Percentiles rank a stretch among this genome's conserved stretches.
Evolutionary conservation across 768 basidiomycete genomes (phyloP).

Genomic region (Leccinum sublutescens): DNA sequence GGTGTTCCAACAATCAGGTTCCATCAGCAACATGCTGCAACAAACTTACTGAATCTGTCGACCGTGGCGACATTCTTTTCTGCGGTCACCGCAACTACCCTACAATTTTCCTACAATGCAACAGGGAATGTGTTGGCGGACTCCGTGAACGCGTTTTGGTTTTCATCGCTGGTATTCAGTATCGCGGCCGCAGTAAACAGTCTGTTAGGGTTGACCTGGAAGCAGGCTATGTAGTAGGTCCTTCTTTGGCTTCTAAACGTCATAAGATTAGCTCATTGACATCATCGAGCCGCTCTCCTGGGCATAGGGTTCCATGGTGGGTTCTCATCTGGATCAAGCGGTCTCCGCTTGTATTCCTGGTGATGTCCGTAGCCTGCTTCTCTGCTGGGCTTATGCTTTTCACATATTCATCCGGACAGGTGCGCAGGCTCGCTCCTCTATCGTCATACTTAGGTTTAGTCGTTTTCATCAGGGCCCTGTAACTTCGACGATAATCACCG

Average conservation of each 20-base stretch:
- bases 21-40: conserved; percentile 51
- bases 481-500: conserved; percentile 71
- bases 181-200: conserved; percentile 55
- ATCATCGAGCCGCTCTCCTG: conserved; percentile 46
- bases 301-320: conserved; percentile 58
- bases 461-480: conserved; percentile 44
- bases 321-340: conserved; percentile 81
- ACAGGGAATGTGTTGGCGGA: conserved; percentile 38
- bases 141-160: conserved; percentile 53
- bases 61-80: conserved; percentile 57
- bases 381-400: conserved; percentile 77
- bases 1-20: conserved; percentile 56
- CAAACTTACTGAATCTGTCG: conserved; percentile 49
- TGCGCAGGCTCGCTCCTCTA: conserved; percentile 31
- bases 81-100: conserved; percentile 49
- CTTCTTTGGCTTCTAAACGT: conserved; percentile 10
- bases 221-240: conserved; percentile 56
- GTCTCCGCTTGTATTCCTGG: conserved; percentile 79
- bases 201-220: conserved; percentile 52
- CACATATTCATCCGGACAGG: conserved; percentile 71
- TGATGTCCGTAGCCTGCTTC: conserved; percentile 81
- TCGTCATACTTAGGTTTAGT: conserved; percentile 21
- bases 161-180: conserved; percentile 53
- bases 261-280: conserved; percentile 17
- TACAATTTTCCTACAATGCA: conserved; percentile 44